Percentiles rank a stretch among this genome's conserved stretches.
These are phyloP conservation scores for Erucastrum elatum DNA, from an alignment of 345 rosid genomes.

Conservation along the genomic window DNA sequence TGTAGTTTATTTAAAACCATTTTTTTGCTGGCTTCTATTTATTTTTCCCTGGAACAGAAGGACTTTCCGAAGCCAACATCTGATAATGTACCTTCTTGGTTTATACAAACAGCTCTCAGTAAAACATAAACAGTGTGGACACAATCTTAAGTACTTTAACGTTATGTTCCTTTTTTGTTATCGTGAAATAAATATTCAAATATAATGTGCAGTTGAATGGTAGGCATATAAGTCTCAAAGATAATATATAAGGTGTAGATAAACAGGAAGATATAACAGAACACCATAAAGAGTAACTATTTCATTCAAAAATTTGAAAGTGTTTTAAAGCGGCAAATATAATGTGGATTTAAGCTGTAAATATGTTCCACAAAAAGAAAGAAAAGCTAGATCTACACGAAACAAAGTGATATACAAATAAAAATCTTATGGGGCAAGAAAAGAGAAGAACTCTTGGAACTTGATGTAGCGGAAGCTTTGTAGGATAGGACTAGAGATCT, in stretches of 20 bases:
- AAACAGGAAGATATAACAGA: not conserved
- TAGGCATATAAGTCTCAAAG: not conserved
- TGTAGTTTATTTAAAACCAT: not conserved
- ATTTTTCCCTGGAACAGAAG: not conserved
- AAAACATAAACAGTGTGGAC: not conserved
- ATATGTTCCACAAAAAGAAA: not conserved
- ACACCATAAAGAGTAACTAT: not conserved
- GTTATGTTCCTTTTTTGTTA: too few species aligned
- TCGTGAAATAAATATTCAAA: not conserved
- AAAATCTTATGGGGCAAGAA: not conserved
- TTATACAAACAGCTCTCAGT: not conserved
- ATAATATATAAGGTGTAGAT: not conserved
- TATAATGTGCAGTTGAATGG: not conserved
- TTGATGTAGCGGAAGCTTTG: too few species aligned
- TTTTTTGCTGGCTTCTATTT: not conserved
- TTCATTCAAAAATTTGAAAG: not conserved
- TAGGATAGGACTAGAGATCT: too few species aligned
- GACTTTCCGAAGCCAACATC: not conserved
- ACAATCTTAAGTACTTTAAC: too few species aligned
- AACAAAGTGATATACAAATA: not conserved
- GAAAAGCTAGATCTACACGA: not conserved
- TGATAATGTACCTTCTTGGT: not conserved
- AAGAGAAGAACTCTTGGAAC: not conserved
- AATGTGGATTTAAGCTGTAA: not conserved
- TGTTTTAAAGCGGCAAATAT: not conserved